phyloP scores from a whole-genome alignment of 768 basidiomycete genomes.

The Hemileccinum rubropunctum region DNA sequence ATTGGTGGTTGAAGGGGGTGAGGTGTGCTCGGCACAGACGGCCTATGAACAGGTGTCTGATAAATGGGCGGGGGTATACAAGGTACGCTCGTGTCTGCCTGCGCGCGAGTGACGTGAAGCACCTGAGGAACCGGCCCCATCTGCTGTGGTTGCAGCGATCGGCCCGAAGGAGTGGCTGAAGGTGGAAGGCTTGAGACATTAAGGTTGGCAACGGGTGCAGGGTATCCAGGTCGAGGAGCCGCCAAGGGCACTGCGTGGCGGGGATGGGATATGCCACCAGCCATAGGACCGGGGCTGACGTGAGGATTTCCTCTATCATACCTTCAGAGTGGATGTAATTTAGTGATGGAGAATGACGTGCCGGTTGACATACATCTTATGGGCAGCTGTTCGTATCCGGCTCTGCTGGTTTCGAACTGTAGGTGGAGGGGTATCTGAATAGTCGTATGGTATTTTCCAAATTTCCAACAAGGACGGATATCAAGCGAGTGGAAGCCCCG shows the following conservation, averaged over 20 bases:
- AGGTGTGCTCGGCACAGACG: slow-evolving; percentile 49
- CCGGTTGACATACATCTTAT: slow-evolving; percentile 57
- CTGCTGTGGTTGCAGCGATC: slow-evolving; percentile 21
- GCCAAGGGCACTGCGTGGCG: slow-evolving; percentile 47
- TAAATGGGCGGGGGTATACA: slow-evolving; percentile 33
- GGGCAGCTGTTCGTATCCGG: slow-evolving; percentile 56
- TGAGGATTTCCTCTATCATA: slow-evolving; percentile 58
- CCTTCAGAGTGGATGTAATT: slow-evolving; percentile 33
- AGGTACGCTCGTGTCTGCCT: slow-evolving; percentile 15
- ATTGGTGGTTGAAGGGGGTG: slow-evolving; percentile 76
- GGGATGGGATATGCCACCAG: slow-evolving; percentile 32
- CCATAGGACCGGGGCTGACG: slow-evolving; percentile 51
- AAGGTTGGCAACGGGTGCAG: slow-evolving; percentile 64
- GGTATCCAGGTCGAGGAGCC: slow-evolving; percentile 72
- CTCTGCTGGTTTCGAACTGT: slow-evolving; percentile 40
- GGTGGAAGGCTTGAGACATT: slow-evolving; percentile 52
- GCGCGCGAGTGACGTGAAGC: slow-evolving; percentile 20
- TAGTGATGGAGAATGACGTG: slow-evolving; percentile 5
- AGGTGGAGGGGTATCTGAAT: slow-evolving; percentile 32
- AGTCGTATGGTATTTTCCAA: slow-evolving; percentile 2
- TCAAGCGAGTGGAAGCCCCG: slow-evolving; percentile 32
- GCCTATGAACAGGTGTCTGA: slow-evolving; percentile 28
- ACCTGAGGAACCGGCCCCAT: slow-evolving; percentile 31
- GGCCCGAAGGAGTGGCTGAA: slow-evolving; percentile 33
- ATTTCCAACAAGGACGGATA: slow-evolving; percentile 2